Evolutionary conservation across 2,329 filamentous ascomycete species (phyloP).

Genomic region (Trichoderma sp.): DNA sequence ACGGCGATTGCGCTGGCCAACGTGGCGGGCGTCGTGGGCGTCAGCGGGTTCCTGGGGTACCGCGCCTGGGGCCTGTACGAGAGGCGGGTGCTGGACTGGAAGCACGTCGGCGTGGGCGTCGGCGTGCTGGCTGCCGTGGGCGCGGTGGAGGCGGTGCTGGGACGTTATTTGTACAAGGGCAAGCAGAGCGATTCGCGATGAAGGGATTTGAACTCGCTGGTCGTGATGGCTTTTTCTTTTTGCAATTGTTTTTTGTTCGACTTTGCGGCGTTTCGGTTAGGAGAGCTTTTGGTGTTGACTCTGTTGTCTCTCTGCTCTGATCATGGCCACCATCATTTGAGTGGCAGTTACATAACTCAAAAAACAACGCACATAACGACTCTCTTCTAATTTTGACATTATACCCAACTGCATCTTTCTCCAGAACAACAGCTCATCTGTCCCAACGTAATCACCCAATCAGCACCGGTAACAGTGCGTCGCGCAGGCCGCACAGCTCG

Average conservation of each 20-base stretch:
- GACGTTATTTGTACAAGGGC: constrained; percentile 48
- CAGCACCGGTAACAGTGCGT: constrained; percentile 4
- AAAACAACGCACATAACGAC: constrained; percentile 14
- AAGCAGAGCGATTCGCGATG: constrained; percentile 39
- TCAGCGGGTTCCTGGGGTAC: constrained; percentile 57
- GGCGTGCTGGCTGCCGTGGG: constrained; percentile 55
- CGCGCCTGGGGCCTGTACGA: constrained; percentile 60
- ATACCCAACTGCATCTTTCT: not conserved
- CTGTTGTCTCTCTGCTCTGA: constrained; percentile 1
- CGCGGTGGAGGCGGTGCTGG: constrained; percentile 53
- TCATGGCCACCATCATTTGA: not conserved
- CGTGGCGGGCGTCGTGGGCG: constrained; percentile 53
- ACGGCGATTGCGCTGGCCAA: constrained; percentile 52
- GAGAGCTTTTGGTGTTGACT: constrained; percentile 13
- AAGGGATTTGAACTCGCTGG: not conserved
- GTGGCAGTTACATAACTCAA: constrained; percentile 15
- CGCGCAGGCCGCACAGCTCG: constrained; percentile 15
- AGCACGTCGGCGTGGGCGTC: constrained; percentile 53
- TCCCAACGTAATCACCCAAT: too few relatives aligned
- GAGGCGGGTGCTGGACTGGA: constrained; percentile 53
- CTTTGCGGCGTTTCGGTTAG: constrained; percentile 15
- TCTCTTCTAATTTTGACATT: not conserved
- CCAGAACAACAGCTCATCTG: not conserved
- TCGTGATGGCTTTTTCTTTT: not conserved
- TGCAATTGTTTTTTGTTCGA: not conserved